phyloP scores from a whole-genome alignment of 2,329 filamentous ascomycete species.

The Aspergillus fumigatus region DNA sequence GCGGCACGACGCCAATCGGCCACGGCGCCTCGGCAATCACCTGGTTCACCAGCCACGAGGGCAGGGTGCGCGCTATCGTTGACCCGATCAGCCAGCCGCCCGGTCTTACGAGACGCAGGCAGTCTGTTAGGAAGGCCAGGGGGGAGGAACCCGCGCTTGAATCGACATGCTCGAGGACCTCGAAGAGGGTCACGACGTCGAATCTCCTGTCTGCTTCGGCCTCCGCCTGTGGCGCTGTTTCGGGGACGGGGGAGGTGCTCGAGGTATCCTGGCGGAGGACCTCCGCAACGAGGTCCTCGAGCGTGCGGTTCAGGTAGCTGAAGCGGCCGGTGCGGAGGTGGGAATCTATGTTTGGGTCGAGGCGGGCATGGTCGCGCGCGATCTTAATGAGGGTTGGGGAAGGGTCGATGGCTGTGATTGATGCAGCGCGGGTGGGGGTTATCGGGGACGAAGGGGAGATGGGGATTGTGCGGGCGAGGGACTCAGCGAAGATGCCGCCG shows the following conservation, averaged over 20 bases:
- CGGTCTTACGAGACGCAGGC: slow-evolving; percentile 65
- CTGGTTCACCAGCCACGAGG: slow-evolving; percentile 89
- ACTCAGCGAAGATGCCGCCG: slow-evolving; percentile 91
- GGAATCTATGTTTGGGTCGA: slow-evolving; percentile 62
- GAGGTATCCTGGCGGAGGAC: slow-evolving; percentile 1
- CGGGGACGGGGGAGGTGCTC: slow-evolving; percentile 6
- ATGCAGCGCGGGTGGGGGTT: slow-evolving; percentile 35
- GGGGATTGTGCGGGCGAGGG: slow-evolving; percentile 41
- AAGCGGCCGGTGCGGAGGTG: slow-evolving; percentile 53
- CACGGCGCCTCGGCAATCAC: slow-evolving; percentile 79
- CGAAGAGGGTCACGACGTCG: slow-evolving; percentile 84
- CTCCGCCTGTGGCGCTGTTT: background rate
- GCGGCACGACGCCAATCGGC: slow-evolving; percentile 70
- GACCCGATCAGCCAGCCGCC: slow-evolving; percentile 91
- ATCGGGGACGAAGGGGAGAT: slow-evolving; percentile 11
- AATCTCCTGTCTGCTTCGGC: slow-evolving; percentile 46
- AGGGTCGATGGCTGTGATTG: slow-evolving; percentile 44
- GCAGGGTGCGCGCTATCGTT: slow-evolving; percentile 86
- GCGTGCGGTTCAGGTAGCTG: slow-evolving; percentile 67
- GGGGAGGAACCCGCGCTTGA: slow-evolving; percentile 76
- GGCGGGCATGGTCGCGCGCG: slow-evolving; percentile 68
- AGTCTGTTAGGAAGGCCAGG: slow-evolving; percentile 56
- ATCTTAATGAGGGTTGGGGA: slow-evolving; percentile 49
- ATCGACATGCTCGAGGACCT: slow-evolving; percentile 91
- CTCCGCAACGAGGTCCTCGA: slow-evolving; percentile 54